phyloP scores from a whole-genome alignment of 2,329 filamentous ascomycete genomes.

The Alternaria arbusti region DNA sequence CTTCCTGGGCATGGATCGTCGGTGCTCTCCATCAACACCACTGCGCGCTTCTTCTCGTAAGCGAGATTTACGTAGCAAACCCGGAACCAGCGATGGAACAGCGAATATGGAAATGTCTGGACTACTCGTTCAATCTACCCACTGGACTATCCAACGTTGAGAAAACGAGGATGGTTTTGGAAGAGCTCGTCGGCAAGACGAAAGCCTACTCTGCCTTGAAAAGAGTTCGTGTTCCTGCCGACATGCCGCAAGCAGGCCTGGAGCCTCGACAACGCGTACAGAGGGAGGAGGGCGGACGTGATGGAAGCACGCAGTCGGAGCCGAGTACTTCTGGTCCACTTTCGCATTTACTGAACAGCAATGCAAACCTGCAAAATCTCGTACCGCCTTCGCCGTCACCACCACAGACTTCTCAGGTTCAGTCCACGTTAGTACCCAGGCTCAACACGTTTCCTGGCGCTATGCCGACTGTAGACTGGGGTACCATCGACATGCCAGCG shows the following conservation, averaged over 20 bases:
- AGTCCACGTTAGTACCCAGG: constrained; percentile 1
- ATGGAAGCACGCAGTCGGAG: constrained; percentile 5
- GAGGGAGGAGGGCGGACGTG: constrained; percentile 7
- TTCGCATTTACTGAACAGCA: not conserved
- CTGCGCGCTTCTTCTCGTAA: constrained; percentile 70
- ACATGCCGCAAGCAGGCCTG: constrained; percentile 46
- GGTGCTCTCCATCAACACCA: constrained; percentile 78
- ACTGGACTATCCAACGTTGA: constrained; percentile 57
- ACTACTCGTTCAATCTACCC: constrained; percentile 73
- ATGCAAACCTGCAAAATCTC: not conserved
- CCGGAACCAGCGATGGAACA: constrained; percentile 63
- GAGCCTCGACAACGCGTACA: constrained; percentile 27
- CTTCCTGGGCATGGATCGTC: constrained; percentile 71
- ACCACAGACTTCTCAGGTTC: not conserved
- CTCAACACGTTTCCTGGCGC: constrained; percentile 25
- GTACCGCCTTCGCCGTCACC: constrained; percentile 6
- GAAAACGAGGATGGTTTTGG: constrained; percentile 67
- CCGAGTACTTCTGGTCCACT: not conserved
- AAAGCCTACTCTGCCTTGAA: constrained; percentile 66
- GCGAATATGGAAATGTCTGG: constrained; percentile 73
- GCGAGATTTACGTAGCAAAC: constrained; percentile 68
- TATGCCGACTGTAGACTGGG: constrained; percentile 36
- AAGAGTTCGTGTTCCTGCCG: constrained; percentile 61
- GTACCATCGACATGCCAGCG: constrained; percentile 24
- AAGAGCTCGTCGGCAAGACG: constrained; percentile 67